These are phyloP conservation scores for Saccharomyces kudriavzevii DNA, from an alignment of 805 yeast genomes.

Conservation along the genomic window DNA sequence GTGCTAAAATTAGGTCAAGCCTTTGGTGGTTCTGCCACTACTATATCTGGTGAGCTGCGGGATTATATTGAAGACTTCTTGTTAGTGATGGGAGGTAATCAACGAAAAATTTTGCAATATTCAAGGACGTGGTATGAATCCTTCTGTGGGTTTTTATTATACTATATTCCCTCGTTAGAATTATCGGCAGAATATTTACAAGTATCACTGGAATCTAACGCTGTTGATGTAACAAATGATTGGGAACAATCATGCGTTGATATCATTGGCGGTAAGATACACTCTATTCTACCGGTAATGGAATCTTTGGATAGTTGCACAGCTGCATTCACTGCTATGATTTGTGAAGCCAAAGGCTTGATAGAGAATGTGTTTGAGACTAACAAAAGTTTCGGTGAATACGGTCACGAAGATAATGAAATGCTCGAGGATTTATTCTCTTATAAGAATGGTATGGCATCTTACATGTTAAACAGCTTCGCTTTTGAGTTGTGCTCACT, in stretches of 20 bases:
- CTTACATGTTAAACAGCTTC: slow-evolving; percentile 24
- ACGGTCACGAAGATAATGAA: slow-evolving; percentile 15
- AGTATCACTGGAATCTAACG: slow-evolving; percentile 28
- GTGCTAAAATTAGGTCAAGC: slow-evolving; percentile 23
- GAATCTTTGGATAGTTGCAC: slow-evolving; percentile 56
- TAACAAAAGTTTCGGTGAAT: slow-evolving; percentile 11
- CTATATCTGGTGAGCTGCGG: slow-evolving; percentile 20
- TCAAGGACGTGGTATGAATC: slow-evolving; percentile 66
- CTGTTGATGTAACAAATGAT: slow-evolving; percentile 33
- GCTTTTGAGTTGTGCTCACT: slow-evolving; percentile 27
- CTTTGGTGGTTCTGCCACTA: slow-evolving; percentile 19
- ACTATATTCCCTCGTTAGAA: slow-evolving; percentile 47
- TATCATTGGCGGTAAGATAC: slow-evolving; percentile 46
- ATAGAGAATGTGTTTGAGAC: slow-evolving; percentile 35
- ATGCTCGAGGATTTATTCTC: slow-evolving; percentile 26
- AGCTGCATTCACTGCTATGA: slow-evolving; percentile 52
- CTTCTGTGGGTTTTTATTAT: slow-evolving; percentile 46
- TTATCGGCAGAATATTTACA: slow-evolving; percentile 36
- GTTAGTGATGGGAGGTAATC: slow-evolving; percentile 32
- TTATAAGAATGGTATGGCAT: slow-evolving; percentile 39
- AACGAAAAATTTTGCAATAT: slow-evolving; percentile 39
- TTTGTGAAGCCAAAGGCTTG: slow-evolving; percentile 58
- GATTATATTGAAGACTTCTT: slow-evolving; percentile 29
- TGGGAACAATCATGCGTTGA: slow-evolving; percentile 54
- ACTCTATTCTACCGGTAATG: slow-evolving; percentile 49